Percentiles rank a stretch among this genome's conserved stretches.
These are phyloP conservation scores for Calonectria hawksworthii DNA, from an alignment of 2,329 filamentous ascomycete genomes.

Conservation along the genomic window DNA sequence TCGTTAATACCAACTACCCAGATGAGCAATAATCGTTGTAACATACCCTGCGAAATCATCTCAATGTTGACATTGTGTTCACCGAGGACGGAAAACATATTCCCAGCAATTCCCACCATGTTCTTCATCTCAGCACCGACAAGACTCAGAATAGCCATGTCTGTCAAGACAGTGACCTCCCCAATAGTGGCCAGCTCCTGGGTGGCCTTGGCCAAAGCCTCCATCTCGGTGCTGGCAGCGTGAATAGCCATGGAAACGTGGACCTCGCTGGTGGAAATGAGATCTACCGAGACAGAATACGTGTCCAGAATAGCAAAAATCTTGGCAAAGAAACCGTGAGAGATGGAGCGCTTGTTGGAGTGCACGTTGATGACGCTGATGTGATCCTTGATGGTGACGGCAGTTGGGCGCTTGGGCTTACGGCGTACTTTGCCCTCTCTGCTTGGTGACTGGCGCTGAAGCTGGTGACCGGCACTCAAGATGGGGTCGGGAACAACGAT, in stretches of 20 bases:
- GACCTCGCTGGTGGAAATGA: conserved; percentile 96
- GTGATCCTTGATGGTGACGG: conserved; percentile 97
- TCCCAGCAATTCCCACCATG: conserved; percentile 93
- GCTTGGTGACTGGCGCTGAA: conserved; percentile 64
- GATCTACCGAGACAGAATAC: conserved; percentile 89
- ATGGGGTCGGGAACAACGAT: conserved; percentile 84
- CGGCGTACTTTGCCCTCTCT: conserved; percentile 51
- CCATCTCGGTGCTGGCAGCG: conserved; percentile 75
- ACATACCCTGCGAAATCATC: conserved; percentile 97
- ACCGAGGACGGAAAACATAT: conserved; percentile 94
- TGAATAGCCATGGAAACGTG: conserved; percentile 98
- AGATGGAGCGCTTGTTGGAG: conserved; percentile 95
- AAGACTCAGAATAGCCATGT: conserved; percentile 96
- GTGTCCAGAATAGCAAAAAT: conserved; percentile 94
- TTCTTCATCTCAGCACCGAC: conserved; percentile 98
- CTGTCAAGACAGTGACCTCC: conserved; percentile 88
- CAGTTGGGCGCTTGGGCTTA: conserved; percentile 82
- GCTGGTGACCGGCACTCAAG: conserved; percentile 69
- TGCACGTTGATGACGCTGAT: conserved; percentile 98
- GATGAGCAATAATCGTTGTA: not conserved
- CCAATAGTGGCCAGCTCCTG: conserved; percentile 84
- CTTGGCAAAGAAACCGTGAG: conserved; percentile 94
- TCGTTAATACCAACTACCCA: conserved; percentile 2
- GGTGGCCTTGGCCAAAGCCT: conserved; percentile 76
- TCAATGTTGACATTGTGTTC: conserved; percentile 97